Evolutionary conservation across 2,329 filamentous ascomycete genomes (phyloP), one percentile per base, ranked within the genome.

Genomic region (Fusarium irregulare): DNA sequence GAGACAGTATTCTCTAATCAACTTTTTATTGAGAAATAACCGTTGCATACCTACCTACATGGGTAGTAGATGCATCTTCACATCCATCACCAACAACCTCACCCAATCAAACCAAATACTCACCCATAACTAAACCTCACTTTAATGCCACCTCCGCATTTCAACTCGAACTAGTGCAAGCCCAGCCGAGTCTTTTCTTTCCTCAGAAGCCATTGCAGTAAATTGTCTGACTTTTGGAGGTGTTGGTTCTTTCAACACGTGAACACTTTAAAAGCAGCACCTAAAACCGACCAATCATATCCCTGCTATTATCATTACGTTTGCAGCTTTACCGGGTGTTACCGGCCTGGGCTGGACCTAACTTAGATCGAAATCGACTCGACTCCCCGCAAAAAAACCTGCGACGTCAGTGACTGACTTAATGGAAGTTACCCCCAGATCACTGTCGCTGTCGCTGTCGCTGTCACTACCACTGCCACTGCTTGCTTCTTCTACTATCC

Each of bases 281-380:
- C 27, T 21, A 18, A 50, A 30, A 41, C 48, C 59, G 66, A 68
- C 77, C 78, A 77, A 80, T 80, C 64, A 74, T 53, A 72, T 75
- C 76, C 77, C 77, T 76, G 75, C 76, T 71, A 81, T 81, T 81
- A 76, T 51, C 60, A 74, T 72, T 64, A 56, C 57, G 48, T 48
- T 47, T 47, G 65, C 49, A 63, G 59, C 25, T 42, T 53, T 18
- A 56, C 73, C 72, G 73, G 72, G 64, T 74, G 74, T 71, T 75
- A 69, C 68, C 73, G 72, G 67, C 53, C 54, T 34, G 32, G 16
- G 14, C 32, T 34, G 16, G 32, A 9, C 28, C 28, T 30, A 30
- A 32, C 37, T 41, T 23, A n/a, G 37, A 51, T 51, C 49, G 47
- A 37, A 28, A 45, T 16, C 32, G 32, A 51, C 30, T 16, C 32